Evolutionary conservation across 2,329 filamentous ascomycete genomes (phyloP), one percentile per base, ranked within the genome.

Genomic region (Herpotrichia juniperi): DNA sequence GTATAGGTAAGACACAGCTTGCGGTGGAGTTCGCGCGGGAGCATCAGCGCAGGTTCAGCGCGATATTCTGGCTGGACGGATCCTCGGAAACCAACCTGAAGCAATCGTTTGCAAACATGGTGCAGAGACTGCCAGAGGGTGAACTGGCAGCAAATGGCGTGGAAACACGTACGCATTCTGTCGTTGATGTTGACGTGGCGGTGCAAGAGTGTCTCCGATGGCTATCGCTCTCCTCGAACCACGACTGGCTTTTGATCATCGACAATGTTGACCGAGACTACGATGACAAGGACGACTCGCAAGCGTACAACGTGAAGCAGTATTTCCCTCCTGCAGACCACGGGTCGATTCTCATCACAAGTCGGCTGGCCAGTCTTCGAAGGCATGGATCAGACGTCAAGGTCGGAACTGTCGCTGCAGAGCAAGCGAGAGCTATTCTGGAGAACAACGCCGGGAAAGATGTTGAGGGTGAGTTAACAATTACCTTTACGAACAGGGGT

Each of bases 321-420:
- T 63, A 60, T 34, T 54, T 62, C 30, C 59, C 61, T n/a, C 3
- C 30, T 24, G 48, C 49, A 46, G 53, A 63, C 30, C 49, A 58
- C 21, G 56, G 58, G 21, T 63, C 58, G 10, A 54, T 64, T 31
- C 48, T 63, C 6, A 52, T 61, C 25, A 64, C 56, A 5, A 64
- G 53, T 46, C 59, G 59, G 42, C 50, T 62, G 24, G 44, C 48
- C 17, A 45, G 46, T 39, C 57, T 58, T 5, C 49, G 53, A 30
- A 51, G 58, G 64, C 49, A 53, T 56, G 48, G 56, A 71, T 30
- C 64, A 52, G 53, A 66, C 64, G 44, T 74, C 66, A 57, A 61
- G 34, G 47, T 72, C 28, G 61, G 47, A 22, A 60, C 42, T 44
- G 53, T 63, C 40, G 56, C 62, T 25, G 31, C 51, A 50, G 54